Evolutionary conservation across 371 early-diverging fungal genomes (phyloP).

Genomic region (Actinomortierella wolfii): DNA sequence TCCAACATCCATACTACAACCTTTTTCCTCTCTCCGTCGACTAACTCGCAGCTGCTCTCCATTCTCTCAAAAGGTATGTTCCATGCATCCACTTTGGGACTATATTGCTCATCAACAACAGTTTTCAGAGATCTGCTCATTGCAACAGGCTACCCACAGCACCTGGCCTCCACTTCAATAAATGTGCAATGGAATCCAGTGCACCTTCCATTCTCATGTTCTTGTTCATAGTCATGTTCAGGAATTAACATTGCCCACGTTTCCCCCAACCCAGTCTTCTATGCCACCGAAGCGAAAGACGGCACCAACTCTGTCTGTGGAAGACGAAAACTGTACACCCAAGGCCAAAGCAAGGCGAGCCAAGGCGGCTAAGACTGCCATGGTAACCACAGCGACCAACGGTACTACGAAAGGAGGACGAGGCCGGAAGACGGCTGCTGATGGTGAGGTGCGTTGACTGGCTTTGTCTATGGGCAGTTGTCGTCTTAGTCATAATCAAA

Average conservation of each 20-base stretch:
- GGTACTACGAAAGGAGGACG: neutral
- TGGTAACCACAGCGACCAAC: conserved; percentile 6
- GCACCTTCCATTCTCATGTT: too few species aligned
- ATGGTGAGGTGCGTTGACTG: neutral
- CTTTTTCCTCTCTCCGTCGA: neutral
- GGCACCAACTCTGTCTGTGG: neutral
- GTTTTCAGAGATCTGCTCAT: too few species aligned
- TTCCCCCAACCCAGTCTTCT: too few species aligned
- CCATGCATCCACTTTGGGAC: neutral
- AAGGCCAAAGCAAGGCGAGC: conserved; percentile 1
- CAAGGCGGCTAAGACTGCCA: conserved; percentile 9
- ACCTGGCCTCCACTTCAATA: too few species aligned
- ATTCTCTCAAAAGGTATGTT: neutral
- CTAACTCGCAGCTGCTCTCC: neutral
- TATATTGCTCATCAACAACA: too few species aligned
- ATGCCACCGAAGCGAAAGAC: conserved; percentile 26
- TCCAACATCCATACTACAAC: neutral
- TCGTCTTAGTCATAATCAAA: too few species aligned
- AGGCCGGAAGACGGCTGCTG: conserved; percentile 7
- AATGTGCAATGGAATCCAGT: too few species aligned
- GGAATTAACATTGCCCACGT: too few species aligned
- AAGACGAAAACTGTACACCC: conserved; percentile 3
- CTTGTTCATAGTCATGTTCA: too few species aligned
- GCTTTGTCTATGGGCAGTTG: too few species aligned
- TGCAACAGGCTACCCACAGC: too few species aligned